A percentile compares a stretch with the other conserved stretches of the same genome.
Conservation (phyloP, 2,329 filamentous ascomycete genomes). For the Huntiella savannae region DNA sequence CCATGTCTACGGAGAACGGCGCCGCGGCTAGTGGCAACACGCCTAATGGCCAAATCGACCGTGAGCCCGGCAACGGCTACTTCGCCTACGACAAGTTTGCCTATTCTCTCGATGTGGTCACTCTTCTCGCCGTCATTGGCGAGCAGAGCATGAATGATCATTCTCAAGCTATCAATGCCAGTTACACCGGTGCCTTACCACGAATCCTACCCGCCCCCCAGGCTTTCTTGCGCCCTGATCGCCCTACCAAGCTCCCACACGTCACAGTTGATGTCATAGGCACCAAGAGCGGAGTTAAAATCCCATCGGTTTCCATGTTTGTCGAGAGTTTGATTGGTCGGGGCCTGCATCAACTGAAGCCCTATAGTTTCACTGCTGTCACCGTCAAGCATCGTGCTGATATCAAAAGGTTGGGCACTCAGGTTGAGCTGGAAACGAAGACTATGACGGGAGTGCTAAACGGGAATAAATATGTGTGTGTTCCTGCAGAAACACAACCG, state of each 20-base stretch:
- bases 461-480: too few species aligned
- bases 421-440: too few species aligned
- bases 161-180: constrained; percentile 38
- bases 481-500: too few species aligned
- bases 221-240: constrained; percentile 36
- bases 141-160: constrained; percentile 40
- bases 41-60: constrained; percentile 8
- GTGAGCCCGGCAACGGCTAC: constrained; percentile 16
- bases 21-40: not conserved
- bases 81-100: constrained; percentile 24
- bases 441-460: too few species aligned
- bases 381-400: constrained; percentile 28
- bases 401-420: constrained; percentile 6
- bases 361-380: constrained; percentile 26
- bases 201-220: constrained; percentile 44
- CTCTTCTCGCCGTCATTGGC: constrained; percentile 42
- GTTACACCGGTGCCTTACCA: constrained; percentile 36
- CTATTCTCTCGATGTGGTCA: constrained; percentile 43
- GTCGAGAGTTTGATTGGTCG: constrained; percentile 21
- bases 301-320: constrained; percentile 40
- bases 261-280: constrained; percentile 35
- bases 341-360: constrained; percentile 24
- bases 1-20: not conserved
- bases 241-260: constrained; percentile 36
- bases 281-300: constrained; percentile 35